Base-by-base conservation (phyloP, 805 yeast genomes). In the Metschnikowia aberdeeniae region DNA sequence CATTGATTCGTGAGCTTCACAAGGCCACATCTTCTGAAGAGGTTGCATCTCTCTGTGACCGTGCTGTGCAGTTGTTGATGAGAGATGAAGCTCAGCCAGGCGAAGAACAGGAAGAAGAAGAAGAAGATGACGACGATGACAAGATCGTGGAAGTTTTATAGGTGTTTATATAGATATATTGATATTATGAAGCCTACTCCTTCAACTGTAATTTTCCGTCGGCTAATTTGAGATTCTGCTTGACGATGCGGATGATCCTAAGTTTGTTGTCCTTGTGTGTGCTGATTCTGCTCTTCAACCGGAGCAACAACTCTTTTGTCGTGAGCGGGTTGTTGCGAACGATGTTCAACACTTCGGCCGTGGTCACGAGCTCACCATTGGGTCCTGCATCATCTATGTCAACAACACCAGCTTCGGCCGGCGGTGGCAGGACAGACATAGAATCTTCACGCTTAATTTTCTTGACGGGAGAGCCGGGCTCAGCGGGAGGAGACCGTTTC, bases 11-110 rank as follows among this genome's bases (percentile, higher is more conserved):
- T 60, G 97, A 89, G 67, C 70, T 92, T 43, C 96, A 90, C 58
- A 83, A 84, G 58, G 78, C 60, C 2, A 50, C 57, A n/a, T 66
- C 67, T n/a, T 63, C 60, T 7, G 63, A 58, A 31, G 62, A 63
- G 14, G 74, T 88, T 19, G 72, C 72, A 36, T 95, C 86, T 36
- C 66, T 86, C 36, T 84, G 93, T 68, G 95, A 89, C 55, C 77
- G 93, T 61, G 64, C 86, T 34, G 99, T 90, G 19, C 92, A 92
- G 62, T 78, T 89, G 81, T 73, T 92, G 52, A 86, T 86, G 93
- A 81, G 97, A 72, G 97, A 92, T 59, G 97, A 90, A 27, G 42
- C 34, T 4, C 76, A 79, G 30, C 66, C 65, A 27, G 61, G 56
- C 3, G 68, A 61, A 6, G 50, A 43, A 9, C 66, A 56, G 6